These are phyloP conservation scores for Yamadazyma takamatsuzukensis DNA, from an alignment of 805 yeast species.

Conservation along the genomic window DNA sequence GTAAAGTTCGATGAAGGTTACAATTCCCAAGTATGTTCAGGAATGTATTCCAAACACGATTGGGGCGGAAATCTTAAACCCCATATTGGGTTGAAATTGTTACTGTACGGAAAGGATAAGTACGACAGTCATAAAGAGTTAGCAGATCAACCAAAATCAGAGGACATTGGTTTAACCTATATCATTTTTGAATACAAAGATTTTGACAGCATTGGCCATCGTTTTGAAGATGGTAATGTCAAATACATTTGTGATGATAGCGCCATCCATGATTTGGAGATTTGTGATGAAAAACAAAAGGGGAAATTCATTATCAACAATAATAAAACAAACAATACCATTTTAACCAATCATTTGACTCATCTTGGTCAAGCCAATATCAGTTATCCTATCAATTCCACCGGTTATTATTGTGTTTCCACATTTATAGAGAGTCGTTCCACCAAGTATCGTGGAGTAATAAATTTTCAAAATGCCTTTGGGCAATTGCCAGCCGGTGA, in stretches of 20 bases:
- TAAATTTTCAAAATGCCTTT: slow-evolving; percentile 85
- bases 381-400: slow-evolving; percentile 60
- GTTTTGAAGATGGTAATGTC: slow-evolving; percentile 34
- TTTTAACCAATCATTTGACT: slow-evolving; percentile 54
- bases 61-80: slow-evolving; percentile 74
- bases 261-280: slow-evolving; percentile 49
- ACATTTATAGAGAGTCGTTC: slow-evolving; percentile 48
- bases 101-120: slow-evolving; percentile 24
- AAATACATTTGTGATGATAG: slow-evolving; percentile 70
- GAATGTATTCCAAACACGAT: slow-evolving; percentile 82
- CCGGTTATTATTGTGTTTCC: slow-evolving; percentile 92
- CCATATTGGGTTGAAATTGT: slow-evolving; percentile 29
- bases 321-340: slow-evolving; percentile 46
- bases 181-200: slow-evolving; percentile 85
- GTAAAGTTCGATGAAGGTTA: slow-evolving; percentile 44
- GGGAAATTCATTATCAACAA: slow-evolving; percentile 61
- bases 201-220: slow-evolving; percentile 60
- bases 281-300: slow-evolving; percentile 51
- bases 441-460: slow-evolving; percentile 56
- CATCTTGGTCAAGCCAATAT: slow-evolving; percentile 58
- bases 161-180: slow-evolving; percentile 51
- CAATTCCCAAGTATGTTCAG: slow-evolving; percentile 73
- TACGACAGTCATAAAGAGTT: slow-evolving; percentile 20
- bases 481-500: slow-evolving; percentile 89
- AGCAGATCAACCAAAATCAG: slow-evolving; percentile 22